Conservation (phyloP, 2,329 filamentous ascomycete species). For the Teratosphaeriaceae sp. region DNA sequence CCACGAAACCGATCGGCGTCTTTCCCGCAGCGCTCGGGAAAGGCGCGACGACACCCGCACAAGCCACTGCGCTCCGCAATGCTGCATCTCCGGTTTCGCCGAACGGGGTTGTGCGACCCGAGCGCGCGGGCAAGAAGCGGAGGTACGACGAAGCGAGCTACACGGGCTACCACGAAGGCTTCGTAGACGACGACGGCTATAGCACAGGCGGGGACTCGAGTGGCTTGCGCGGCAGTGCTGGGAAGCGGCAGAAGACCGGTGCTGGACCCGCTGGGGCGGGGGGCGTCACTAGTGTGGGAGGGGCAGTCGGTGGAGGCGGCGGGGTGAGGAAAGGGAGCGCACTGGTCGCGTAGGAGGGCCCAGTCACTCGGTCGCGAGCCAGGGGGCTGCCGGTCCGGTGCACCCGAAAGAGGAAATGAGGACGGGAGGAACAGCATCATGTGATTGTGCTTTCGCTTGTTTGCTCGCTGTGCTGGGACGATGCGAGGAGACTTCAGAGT, state of each 20-base stretch:
- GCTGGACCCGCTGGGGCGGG: too few species aligned
- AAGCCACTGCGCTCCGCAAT: constrained; percentile 29
- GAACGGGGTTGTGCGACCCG: constrained; percentile 49
- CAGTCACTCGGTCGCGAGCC: too few species aligned
- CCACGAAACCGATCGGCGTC: constrained; percentile 5
- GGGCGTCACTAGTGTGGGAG: too few species aligned
- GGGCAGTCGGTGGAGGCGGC: too few species aligned
- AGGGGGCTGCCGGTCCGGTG: too few species aligned
- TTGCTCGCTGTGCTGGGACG: too few species aligned
- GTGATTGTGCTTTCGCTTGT: too few species aligned
- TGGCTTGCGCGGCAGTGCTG: constrained; percentile 11
- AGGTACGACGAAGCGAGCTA: constrained; percentile 69
- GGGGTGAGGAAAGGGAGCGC: too few species aligned
- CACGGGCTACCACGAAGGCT: constrained; percentile 68
- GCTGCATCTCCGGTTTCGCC: constrained; percentile 22
- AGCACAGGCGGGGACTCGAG: constrained; percentile 60
- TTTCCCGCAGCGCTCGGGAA: constrained; percentile 17
- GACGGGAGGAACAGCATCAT: too few species aligned
- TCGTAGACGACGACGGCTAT: constrained; percentile 61
- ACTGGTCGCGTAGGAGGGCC: too few species aligned
- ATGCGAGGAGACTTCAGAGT: too few species aligned
- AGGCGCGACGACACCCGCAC: constrained; percentile 19
- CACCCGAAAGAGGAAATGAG: too few species aligned
- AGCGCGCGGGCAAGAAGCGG: constrained; percentile 64
- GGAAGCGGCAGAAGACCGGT: constrained; percentile 23